Evolutionary conservation across 2,329 filamentous ascomycete species (phyloP).

Genomic region (Claviceps maximensis): DNA sequence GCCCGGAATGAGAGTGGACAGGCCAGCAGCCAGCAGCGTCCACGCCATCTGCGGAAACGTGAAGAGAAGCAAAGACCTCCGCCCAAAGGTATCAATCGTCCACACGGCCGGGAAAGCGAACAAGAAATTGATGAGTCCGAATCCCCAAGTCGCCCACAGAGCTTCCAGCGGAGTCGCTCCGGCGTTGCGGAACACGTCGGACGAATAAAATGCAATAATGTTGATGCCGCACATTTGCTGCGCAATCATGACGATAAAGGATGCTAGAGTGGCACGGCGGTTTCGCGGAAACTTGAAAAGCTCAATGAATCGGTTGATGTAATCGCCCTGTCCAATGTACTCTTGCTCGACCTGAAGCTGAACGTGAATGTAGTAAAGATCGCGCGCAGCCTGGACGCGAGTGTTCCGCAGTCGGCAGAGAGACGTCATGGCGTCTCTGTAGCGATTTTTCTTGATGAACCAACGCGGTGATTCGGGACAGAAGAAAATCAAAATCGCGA

Average conservation of each 20-base stretch:
- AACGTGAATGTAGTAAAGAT: slow-evolving; percentile 51
- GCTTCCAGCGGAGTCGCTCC: slow-evolving; percentile 43
- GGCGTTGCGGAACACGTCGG: slow-evolving; percentile 45
- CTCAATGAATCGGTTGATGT: slow-evolving; percentile 48
- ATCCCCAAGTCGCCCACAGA: slow-evolving; percentile 44
- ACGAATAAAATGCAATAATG: slow-evolving; percentile 65
- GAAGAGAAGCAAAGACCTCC: slow-evolving; percentile 33
- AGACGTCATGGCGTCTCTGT: slow-evolving; percentile 45
- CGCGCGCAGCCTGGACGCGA: slow-evolving; percentile 43
- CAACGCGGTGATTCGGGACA: slow-evolving; percentile 55
- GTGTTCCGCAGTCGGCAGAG: slow-evolving; percentile 38
- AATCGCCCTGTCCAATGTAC: slow-evolving; percentile 37
- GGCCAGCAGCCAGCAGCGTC: slow-evolving; percentile 26
- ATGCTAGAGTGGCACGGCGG: slow-evolving; percentile 60
- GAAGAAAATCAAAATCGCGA: slow-evolving; percentile 45
- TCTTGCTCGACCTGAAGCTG: slow-evolving; percentile 48
- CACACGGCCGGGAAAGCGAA: slow-evolving; percentile 46
- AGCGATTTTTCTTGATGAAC: slow-evolving; percentile 53
- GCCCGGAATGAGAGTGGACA: slow-evolving; percentile 38
- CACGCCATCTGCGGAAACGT: slow-evolving; percentile 31
- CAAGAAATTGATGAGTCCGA: slow-evolving; percentile 44
- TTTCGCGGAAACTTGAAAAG: slow-evolving; percentile 57
- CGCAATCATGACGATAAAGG: slow-evolving; percentile 68
- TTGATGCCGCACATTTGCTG: slow-evolving; percentile 61
- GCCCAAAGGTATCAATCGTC: slow-evolving; percentile 45